phyloP scores from a whole-genome alignment of 345 rosid genomes.

The Eutrema heterophyllum region DNA sequence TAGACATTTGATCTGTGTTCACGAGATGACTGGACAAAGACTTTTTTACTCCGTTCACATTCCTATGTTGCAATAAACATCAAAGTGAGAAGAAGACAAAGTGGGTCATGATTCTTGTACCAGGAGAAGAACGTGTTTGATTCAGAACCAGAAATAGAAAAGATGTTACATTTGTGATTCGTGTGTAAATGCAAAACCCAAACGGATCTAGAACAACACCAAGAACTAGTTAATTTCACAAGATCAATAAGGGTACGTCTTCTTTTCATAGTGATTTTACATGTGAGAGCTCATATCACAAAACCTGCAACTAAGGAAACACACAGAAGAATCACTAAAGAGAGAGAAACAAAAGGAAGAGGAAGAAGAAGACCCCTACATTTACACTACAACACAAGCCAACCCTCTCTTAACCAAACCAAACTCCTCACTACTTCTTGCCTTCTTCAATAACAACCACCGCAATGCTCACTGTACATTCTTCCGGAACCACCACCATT shows the following conservation, averaged over 20 bases:
- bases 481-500: slow-evolving; percentile 62
- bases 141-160: not conserved
- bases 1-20: not conserved
- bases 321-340: not conserved
- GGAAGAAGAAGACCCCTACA: slow-evolving; percentile 36
- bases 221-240: not conserved
- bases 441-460: slow-evolving; percentile 48
- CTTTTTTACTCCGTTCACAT: not conserved
- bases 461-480: slow-evolving; percentile 34
- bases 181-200: not conserved
- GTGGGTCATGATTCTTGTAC: slow-evolving; percentile 12
- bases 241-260: slow-evolving; percentile 21
- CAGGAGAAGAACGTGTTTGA: not conserved
- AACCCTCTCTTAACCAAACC: slow-evolving; percentile 14
- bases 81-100: slow-evolving; percentile 24
- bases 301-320: slow-evolving; percentile 34
- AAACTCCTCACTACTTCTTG: slow-evolving; percentile 35
- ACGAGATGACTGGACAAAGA: slow-evolving; percentile 12
- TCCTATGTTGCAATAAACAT: slow-evolving; percentile 10
- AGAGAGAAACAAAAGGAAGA: not conserved
- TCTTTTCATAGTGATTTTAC: slow-evolving; percentile 27
- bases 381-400: slow-evolving; percentile 45
- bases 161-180: not conserved
- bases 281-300: slow-evolving; percentile 34
- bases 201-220: not conserved